phyloP scores from a whole-genome alignment of 805 yeast genomes.

The Kluyveromyces aestuarii region DNA sequence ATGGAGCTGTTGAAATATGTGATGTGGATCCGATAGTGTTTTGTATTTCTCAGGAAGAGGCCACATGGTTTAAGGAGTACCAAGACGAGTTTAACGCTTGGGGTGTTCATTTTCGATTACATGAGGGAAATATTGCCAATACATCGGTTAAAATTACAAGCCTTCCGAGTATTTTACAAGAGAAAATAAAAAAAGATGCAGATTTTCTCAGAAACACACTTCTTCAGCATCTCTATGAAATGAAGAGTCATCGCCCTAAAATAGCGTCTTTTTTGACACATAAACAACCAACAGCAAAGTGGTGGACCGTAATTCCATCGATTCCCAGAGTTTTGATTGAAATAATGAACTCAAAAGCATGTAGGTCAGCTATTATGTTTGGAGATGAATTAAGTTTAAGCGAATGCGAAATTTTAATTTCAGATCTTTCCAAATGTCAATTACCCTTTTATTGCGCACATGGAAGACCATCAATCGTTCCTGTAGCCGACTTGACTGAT shows the following conservation, averaged over 20 bases:
- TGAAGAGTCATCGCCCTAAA: constrained; percentile 16
- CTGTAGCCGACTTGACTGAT: constrained; percentile 18
- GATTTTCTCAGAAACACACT: constrained; percentile 31
- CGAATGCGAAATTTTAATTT: constrained; percentile 40
- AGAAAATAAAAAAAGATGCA: constrained; percentile 24
- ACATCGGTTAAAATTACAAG: constrained; percentile 28
- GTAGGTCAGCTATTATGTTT: constrained; percentile 63
- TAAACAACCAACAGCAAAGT: constrained; percentile 8
- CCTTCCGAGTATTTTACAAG: constrained; percentile 36
- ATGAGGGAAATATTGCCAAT: not conserved
- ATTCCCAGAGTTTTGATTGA: constrained; percentile 47
- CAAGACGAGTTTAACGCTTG: constrained; percentile 29
- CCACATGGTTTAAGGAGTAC: constrained; percentile 24
- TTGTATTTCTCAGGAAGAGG: constrained; percentile 19
- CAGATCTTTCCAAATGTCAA: constrained; percentile 37
- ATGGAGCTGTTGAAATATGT: constrained; percentile 12
- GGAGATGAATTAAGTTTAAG: constrained; percentile 41
- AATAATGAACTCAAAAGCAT: constrained; percentile 50
- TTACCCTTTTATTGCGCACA: constrained; percentile 79
- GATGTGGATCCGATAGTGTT: constrained; percentile 4
- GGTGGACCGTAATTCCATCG: constrained; percentile 33
- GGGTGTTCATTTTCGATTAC: constrained; percentile 33
- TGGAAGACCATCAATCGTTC: constrained; percentile 68
- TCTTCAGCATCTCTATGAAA: constrained; percentile 37
- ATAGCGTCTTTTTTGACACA: not conserved